Percentiles rank a stretch among this genome's conserved stretches.
phyloP scores from a whole-genome alignment of 495 filamentous ascomycete genomes.

The Neurospora sp. region DNA sequence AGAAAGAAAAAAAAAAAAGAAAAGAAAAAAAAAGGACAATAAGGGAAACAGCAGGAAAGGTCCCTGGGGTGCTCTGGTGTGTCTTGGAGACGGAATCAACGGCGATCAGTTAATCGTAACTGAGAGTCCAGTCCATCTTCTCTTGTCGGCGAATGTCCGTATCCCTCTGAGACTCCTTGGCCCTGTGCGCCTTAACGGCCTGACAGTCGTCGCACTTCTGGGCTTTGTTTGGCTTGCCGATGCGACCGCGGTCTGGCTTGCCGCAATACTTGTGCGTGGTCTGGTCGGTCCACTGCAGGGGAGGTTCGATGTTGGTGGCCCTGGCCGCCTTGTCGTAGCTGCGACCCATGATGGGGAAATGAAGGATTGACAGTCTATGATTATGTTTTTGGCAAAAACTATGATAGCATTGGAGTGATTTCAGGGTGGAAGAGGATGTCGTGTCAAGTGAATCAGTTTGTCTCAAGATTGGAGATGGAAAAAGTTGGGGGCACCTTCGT shows the following conservation, averaged over 20 bases:
- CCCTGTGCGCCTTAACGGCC: slow-evolving; percentile 13
- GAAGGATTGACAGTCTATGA: neutral
- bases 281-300: slow-evolving; percentile 15
- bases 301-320: slow-evolving; percentile 9
- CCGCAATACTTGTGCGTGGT: slow-evolving; percentile 22
- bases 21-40: neutral
- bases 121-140: slow-evolving; percentile 14
- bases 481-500: neutral
- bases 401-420: neutral
- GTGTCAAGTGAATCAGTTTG: neutral
- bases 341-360: slow-evolving; percentile 9
- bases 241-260: slow-evolving; percentile 11
- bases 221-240: slow-evolving; percentile 19
- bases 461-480: neutral
- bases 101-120: neutral
- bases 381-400: neutral
- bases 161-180: slow-evolving; percentile 6
- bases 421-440: neutral
- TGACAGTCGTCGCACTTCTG: slow-evolving; percentile 20
- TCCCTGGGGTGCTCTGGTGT: neutral
- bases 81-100: neutral
- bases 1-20: neutral
- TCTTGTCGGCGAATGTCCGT: slow-evolving; percentile 8
- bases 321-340: slow-evolving; percentile 11
- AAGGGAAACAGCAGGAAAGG: neutral